Conservation (phyloP, 371 early-diverging fungal genomes). For the Mortierella sp. region DNA sequence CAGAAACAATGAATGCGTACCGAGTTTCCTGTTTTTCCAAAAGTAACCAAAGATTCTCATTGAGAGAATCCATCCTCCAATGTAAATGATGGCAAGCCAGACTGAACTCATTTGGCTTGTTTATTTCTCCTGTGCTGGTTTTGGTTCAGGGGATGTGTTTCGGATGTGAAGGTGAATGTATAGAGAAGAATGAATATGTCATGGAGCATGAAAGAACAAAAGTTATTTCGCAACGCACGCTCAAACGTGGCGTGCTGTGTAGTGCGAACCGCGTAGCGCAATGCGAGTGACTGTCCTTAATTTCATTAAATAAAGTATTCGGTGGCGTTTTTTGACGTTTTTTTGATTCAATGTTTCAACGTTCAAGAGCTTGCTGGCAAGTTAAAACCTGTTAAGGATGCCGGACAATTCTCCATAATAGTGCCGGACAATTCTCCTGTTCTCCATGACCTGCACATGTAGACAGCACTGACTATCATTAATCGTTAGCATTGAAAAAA, state of each 20-base stretch:
- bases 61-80: constrained; percentile 73
- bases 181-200: not conserved
- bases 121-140: not conserved
- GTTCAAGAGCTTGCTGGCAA: too few species aligned
- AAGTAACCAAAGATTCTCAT: constrained; percentile 73
- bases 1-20: constrained; percentile 19
- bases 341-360: too few species aligned
- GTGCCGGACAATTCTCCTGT: constrained; percentile 2
- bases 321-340: too few species aligned
- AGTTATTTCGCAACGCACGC: too few species aligned
- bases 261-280: too few species aligned
- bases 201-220: too few species aligned
- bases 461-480: too few species aligned
- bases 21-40: constrained; percentile 52
- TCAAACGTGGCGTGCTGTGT: too few species aligned
- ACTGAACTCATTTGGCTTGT: constrained; percentile 37
- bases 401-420: not conserved
- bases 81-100: constrained; percentile 66
- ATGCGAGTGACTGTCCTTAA: too few species aligned
- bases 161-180: not conserved
- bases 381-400: not conserved
- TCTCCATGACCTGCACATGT: not conserved
- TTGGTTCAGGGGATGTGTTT: not conserved
- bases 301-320: too few species aligned
- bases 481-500: not conserved